Evolutionary conservation across 1,284 basidiomycete species (phyloP), one percentile per base, ranked within the genome.

Genomic region (Sanguinoderma infundibulare): DNA sequence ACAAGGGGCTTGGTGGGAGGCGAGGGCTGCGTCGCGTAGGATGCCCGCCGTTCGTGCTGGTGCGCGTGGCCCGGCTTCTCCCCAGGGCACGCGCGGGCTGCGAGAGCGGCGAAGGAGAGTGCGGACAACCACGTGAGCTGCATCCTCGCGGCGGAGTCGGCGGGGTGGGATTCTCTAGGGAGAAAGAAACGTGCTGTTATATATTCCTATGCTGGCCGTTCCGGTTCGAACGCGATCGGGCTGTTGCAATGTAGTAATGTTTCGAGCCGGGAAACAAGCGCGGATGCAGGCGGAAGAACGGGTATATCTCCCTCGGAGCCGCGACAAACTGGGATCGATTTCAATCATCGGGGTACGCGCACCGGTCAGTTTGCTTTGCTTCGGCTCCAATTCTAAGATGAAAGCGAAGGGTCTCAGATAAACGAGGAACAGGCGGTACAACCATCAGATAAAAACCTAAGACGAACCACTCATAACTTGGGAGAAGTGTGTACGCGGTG

Each of bases 1-100:
- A 83, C 82, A 35, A 95, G 81, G 36, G 86, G 83, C 30, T 84
- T 79, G 60, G 81, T 79, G 3, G 89, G 90, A 14, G 81, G 79
- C 0, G 84, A 78, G 47, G 89, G 76, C 28, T 74, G 74, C n/a
- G 75, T 65, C 55, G 76, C 72, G 0, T 84, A 79, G 56, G 75
- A 75, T 46, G 80, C 75, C 60, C 83, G 80, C 66, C 76, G 79
- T 36, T 56, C 67, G 63, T 84, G 79, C 22, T 69, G 73, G 57
- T 82, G 69, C 3, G 39, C 67, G 55, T 70, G 63, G 36, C 68
- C 66, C 58, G 70, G 68, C 28, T 74, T 69, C 32, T 72, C 72
- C 26, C 66, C 71, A n/a, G 49, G 49, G 46, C 70, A 72, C 30
- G 69, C 72, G 39, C 64, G 59, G 30, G 62, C 69, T 47, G 62